Percentiles rank a stretch among this genome's conserved stretches.
Evolutionary conservation across 2,329 filamentous ascomycete species (phyloP).

Genomic region (Neopestalotiopsis sp.): DNA sequence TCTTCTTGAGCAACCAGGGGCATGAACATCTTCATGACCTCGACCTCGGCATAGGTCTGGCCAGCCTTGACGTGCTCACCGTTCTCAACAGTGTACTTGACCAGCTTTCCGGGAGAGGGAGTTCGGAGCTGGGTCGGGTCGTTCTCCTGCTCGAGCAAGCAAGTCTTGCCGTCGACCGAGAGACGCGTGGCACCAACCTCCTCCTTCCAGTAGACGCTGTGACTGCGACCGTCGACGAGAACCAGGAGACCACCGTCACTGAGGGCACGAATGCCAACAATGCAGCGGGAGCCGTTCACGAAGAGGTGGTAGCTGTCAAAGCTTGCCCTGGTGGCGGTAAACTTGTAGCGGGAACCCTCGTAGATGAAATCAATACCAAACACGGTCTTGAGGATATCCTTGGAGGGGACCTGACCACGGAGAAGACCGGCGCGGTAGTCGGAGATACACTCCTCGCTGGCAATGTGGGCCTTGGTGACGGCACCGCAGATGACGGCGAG

Average conservation of each 20-base stretch:
- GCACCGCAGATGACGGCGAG: conserved; percentile 96
- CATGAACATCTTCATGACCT: conserved; percentile 99
- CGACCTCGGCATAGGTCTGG: conserved; percentile 93
- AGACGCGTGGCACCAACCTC: conserved; percentile 94
- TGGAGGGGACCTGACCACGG: conserved; percentile 96
- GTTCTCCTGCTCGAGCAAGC: conserved; percentile 96
- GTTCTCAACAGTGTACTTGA: conserved; percentile 97
- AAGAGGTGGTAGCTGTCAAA: conserved; percentile 95
- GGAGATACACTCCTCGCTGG: conserved; percentile 85
- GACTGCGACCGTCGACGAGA: conserved; percentile 87
- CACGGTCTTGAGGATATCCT: conserved; percentile 96
- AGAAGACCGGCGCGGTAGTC: conserved; percentile 90
- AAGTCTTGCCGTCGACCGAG: conserved; percentile 98
- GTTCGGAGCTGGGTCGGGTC: conserved; percentile 96
- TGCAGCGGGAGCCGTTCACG: conserved; percentile 97
- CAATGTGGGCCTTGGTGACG: conserved; percentile 90
- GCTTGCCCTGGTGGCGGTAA: conserved; percentile 93
- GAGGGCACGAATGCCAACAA: conserved; percentile 88
- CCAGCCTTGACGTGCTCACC: conserved; percentile 91
- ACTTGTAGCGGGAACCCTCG: conserved; percentile 95
- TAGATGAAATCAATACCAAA: conserved; percentile 99
- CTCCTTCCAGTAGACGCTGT: conserved; percentile 99
- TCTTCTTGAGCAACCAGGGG: conserved; percentile 93
- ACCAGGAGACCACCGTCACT: conserved; percentile 93
- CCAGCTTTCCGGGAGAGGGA: conserved; percentile 94